Evolutionary conservation across 2,329 filamentous ascomycete genomes (phyloP).

Genomic region (Aspergillus japonicus): DNA sequence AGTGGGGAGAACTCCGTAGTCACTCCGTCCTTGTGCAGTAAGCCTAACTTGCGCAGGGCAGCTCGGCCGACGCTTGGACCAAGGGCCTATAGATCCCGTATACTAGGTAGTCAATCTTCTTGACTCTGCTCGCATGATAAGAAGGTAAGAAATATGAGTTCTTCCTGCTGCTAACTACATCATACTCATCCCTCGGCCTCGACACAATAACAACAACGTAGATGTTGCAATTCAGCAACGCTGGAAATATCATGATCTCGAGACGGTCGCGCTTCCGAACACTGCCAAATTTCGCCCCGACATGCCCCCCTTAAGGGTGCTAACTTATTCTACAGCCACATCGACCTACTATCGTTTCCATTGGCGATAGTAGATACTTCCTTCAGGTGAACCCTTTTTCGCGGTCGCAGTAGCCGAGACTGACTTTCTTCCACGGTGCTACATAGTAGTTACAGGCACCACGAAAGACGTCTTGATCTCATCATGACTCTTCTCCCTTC

Average conservation of each 20-base stretch:
- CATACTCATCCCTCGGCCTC: too few species aligned
- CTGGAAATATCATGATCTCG: not conserved
- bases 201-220: too few species aligned
- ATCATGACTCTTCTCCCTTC: not conserved
- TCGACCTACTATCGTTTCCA: too few species aligned
- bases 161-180: not conserved
- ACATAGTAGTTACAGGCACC: too few species aligned
- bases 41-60: not conserved
- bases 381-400: too few species aligned
- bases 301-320: too few species aligned
- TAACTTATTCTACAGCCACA: too few species aligned
- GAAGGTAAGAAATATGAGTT: not conserved
- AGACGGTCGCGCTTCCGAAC: too few species aligned
- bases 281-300: too few species aligned
- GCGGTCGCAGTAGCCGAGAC: too few species aligned
- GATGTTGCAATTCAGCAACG: not conserved
- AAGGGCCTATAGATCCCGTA: not conserved
- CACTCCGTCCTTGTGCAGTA: not conserved
- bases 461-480: not conserved
- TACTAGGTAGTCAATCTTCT: not conserved
- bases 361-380: too few species aligned
- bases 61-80: not conserved
- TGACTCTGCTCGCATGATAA: not conserved
- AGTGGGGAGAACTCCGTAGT: not conserved
- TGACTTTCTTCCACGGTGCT: too few species aligned